Evolutionary conservation across 352 stramenopile species (phyloP).

Genomic region (Plasmopara halstedii): DNA sequence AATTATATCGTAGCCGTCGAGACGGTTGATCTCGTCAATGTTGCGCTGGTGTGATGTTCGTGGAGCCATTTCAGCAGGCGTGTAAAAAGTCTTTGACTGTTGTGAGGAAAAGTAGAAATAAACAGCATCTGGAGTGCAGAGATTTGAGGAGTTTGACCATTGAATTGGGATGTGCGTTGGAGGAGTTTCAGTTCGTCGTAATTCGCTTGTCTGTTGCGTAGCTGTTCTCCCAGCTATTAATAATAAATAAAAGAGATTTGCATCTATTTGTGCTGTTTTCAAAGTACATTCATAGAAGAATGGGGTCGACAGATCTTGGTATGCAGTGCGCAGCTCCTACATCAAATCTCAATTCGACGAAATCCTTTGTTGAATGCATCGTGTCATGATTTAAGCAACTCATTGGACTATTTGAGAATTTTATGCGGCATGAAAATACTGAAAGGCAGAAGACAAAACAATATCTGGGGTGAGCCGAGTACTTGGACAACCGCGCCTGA

Average conservation of each 20-base stretch:
- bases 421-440: too few species aligned
- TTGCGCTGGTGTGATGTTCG: constrained; percentile 54
- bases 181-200: constrained; percentile 10
- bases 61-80: constrained; percentile 21
- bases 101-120: constrained; percentile 26
- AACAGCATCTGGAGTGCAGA: constrained; percentile 19
- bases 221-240: constrained; percentile 10
- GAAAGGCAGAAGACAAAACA: too few species aligned
- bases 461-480: too few species aligned
- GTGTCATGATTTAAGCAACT: too few species aligned
- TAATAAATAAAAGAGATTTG: background rate
- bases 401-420: too few species aligned
- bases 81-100: constrained; percentile 3
- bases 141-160: constrained; percentile 35
- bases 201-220: background rate
- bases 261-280: too few species aligned
- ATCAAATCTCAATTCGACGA: too few species aligned
- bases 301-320: too few species aligned
- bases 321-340: too few species aligned
- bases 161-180: constrained; percentile 1
- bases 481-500: too few species aligned
- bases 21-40: constrained; percentile 80
- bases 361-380: too few species aligned
- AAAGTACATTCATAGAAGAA: too few species aligned
- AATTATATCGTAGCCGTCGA: constrained; percentile 93